A percentile compares a stretch with the other conserved stretches of the same genome.
phyloP scores from a whole-genome alignment of 2,329 filamentous ascomycete genomes.

The Penicillium palitans region DNA sequence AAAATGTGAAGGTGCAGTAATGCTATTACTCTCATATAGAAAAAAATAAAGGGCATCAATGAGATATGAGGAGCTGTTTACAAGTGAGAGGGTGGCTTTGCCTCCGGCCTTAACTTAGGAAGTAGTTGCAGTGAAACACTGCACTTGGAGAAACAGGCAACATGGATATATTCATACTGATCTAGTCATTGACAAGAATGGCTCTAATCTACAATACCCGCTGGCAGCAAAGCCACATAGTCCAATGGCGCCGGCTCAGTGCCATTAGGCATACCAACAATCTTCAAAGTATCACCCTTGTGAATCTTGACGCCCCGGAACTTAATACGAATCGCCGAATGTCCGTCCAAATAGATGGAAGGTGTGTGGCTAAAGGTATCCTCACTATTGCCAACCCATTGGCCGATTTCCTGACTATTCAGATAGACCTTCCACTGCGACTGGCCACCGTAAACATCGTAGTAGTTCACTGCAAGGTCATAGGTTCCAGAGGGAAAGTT shows the following conservation, averaged over 20 bases:
- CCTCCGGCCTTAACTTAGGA: neutral
- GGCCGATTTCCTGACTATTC: conserved; percentile 54
- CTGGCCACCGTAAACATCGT: conserved; percentile 60
- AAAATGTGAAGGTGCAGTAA: neutral
- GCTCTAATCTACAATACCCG: conserved; percentile 56
- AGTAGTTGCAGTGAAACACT: neutral
- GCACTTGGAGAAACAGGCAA: neutral
- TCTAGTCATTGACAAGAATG: neutral
- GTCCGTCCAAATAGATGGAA: conserved; percentile 62
- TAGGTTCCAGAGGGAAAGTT: conserved; percentile 57
- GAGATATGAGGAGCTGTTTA: neutral
- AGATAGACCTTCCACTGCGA: conserved; percentile 58
- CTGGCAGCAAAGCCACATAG: conserved; percentile 64
- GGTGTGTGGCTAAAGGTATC: conserved; percentile 59
- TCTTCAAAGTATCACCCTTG: conserved; percentile 55
- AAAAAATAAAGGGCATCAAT: neutral
- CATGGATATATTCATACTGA: neutral
- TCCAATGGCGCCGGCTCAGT: conserved; percentile 66
- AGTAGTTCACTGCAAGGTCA: conserved; percentile 67
- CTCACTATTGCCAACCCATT: conserved; percentile 63
- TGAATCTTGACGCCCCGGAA: conserved; percentile 54
- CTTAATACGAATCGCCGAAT: conserved; percentile 64
- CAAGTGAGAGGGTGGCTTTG: neutral
- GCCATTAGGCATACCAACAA: conserved; percentile 60
- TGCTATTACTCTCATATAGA: neutral